A percentile compares a stretch with the other conserved stretches of the same genome.
phyloP scores from a whole-genome alignment of 768 basidiomycete genomes.

The Naematelia aurantialba region DNA sequence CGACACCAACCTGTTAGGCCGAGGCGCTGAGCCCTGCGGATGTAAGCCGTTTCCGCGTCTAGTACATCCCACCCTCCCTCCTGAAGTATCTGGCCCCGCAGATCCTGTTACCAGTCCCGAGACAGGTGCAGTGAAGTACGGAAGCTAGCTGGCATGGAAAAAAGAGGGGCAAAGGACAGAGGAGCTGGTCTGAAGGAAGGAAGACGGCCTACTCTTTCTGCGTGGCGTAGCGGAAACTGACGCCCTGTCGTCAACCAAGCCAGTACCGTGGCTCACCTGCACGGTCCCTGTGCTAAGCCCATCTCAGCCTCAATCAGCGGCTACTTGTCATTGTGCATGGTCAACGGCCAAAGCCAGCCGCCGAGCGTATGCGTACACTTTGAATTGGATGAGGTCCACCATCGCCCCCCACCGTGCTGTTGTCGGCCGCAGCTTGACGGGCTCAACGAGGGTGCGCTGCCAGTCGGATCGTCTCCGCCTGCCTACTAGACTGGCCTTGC shows the following conservation, averaged over 20 bases:
- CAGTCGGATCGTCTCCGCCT: too few species aligned
- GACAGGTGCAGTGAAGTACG: too few species aligned
- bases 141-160: too few species aligned
- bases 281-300: slow-evolving; percentile 30
- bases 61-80: too few species aligned
- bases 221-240: slow-evolving; percentile 33
- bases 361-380: too few species aligned
- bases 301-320: not conserved
- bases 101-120: not conserved
- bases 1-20: slow-evolving; percentile 41
- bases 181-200: too few species aligned
- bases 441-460: not conserved
- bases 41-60: not conserved
- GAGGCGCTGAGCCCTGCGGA: slow-evolving; percentile 29
- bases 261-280: slow-evolving; percentile 18
- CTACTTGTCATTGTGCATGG: not conserved
- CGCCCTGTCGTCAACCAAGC: slow-evolving; percentile 20
- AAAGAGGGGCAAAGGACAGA: too few species aligned
- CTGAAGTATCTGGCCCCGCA: too few species aligned
- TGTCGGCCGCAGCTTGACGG: slow-evolving; percentile 15
- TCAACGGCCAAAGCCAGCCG: too few species aligned
- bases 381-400: slow-evolving; percentile 34
- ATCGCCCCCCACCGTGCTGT: slow-evolving; percentile 7
- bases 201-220: slow-evolving; percentile 31
- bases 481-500: too few species aligned